Conservation (phyloP, 2,329 filamentous ascomycete species). For the Ramichloridium luteum region DNA sequence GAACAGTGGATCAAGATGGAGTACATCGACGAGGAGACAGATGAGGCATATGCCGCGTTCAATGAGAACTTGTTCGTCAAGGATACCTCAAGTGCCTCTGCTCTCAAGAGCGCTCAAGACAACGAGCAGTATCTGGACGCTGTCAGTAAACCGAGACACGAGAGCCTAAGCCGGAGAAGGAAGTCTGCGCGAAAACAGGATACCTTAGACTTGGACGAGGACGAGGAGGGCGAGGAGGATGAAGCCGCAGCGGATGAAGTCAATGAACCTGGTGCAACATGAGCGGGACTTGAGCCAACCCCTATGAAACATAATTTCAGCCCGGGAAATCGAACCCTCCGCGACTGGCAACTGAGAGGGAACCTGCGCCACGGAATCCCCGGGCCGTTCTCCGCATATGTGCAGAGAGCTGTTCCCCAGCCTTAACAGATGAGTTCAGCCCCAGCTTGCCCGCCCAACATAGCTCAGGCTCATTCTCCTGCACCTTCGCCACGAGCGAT, state of each 20-base stretch:
- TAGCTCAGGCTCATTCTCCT: too few relatives aligned
- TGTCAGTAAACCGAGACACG: constrained; percentile 43
- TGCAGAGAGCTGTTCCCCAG: too few relatives aligned
- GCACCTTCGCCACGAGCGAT: too few relatives aligned
- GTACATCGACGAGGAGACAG: constrained; percentile 70
- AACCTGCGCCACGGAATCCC: too few relatives aligned
- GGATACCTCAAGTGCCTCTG: constrained; percentile 31
- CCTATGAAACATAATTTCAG: too few relatives aligned
- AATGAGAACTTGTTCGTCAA: constrained; percentile 56
- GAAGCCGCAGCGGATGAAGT: constrained; percentile 2
- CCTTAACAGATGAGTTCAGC: too few relatives aligned
- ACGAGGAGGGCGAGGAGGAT: constrained; percentile 6
- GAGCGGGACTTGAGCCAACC: too few relatives aligned
- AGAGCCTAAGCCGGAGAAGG: constrained; percentile 29
- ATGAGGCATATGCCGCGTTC: constrained; percentile 64
- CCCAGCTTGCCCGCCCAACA: too few relatives aligned
- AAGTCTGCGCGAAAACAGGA: constrained; percentile 18
- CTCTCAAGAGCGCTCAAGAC: constrained; percentile 43
- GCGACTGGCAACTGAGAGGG: too few relatives aligned
- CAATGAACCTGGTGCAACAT: too few relatives aligned
- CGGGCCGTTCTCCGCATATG: too few relatives aligned
- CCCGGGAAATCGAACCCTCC: too few relatives aligned
- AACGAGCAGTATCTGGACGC: constrained; percentile 50
- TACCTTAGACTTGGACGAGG: constrained; percentile 15
- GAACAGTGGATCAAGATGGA: constrained; percentile 71